Conservation (phyloP, 352 stramenopile species). For the Phytophthora gonapodyides region DNA sequence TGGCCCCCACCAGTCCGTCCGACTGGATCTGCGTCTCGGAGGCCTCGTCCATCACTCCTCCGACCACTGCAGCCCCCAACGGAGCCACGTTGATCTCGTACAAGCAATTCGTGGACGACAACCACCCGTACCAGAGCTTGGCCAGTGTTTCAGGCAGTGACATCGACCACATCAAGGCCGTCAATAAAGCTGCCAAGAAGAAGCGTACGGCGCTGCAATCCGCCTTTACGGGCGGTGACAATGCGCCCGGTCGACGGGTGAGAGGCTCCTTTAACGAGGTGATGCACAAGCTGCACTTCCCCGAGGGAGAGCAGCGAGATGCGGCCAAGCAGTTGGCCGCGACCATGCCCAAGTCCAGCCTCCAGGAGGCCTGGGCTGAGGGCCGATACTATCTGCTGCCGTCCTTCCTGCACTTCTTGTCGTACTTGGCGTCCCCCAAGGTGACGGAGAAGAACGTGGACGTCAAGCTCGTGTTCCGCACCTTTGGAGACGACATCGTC, state of each 20-base stretch:
- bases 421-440: slow-evolving; percentile 44
- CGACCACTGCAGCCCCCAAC: slow-evolving; percentile 7
- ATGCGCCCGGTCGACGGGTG: slow-evolving; percentile 51
- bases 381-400: slow-evolving; percentile 84
- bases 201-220: slow-evolving; percentile 78
- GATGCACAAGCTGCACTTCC: slow-evolving; percentile 81
- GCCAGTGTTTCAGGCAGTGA: slow-evolving; percentile 17
- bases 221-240: slow-evolving; percentile 58
- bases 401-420: slow-evolving; percentile 77
- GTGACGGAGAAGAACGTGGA: slow-evolving; percentile 35
- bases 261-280: slow-evolving; percentile 62
- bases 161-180: slow-evolving; percentile 66
- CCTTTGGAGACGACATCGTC: slow-evolving; percentile 80
- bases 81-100: slow-evolving; percentile 58
- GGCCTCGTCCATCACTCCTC: slow-evolving; percentile 51
- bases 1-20: slow-evolving; percentile 31
- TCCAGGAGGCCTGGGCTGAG: slow-evolving; percentile 73
- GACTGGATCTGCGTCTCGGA: slow-evolving; percentile 71
- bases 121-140: slow-evolving; percentile 70
- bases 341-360: slow-evolving; percentile 47
- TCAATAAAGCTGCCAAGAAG: slow-evolving; percentile 83
- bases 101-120: slow-evolving; percentile 84
- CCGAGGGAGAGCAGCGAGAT: slow-evolving; percentile 46
- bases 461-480: slow-evolving; percentile 77
- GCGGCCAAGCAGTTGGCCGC: slow-evolving; percentile 51